Conservation (phyloP, 495 filamentous ascomycete genomes). For the Podospora fimiseda region DNA sequence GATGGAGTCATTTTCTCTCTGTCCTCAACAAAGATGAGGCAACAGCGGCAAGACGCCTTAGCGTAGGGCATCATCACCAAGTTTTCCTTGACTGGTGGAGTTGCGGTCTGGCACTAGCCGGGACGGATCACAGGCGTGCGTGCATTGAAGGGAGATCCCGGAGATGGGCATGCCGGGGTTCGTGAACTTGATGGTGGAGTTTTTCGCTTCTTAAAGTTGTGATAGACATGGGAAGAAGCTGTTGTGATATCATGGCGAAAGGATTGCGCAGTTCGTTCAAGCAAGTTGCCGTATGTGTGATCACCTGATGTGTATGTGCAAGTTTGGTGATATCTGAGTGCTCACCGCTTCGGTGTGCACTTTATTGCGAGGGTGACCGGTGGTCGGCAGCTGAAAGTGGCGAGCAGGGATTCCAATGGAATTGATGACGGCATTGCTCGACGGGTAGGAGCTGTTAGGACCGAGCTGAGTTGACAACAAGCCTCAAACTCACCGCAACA, state of each 20-base stretch:
- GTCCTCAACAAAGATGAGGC: neutral
- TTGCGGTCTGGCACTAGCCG: neutral
- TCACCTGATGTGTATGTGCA: neutral
- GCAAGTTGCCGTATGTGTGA: neutral
- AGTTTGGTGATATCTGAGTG: neutral
- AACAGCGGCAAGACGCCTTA: neutral
- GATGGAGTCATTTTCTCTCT: too few species aligned
- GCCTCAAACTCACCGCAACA: neutral
- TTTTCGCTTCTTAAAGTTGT: neutral
- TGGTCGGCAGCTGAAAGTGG: conserved; percentile 1
- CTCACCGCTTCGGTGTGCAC: neutral
- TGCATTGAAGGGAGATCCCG: neutral
- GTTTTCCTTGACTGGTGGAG: neutral
- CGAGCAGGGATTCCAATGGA: neutral
- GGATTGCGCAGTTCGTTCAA: too few species aligned
- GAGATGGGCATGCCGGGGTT: neutral
- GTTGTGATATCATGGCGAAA: too few species aligned
- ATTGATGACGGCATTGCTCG: neutral
- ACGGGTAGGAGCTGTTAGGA: neutral
- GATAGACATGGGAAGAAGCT: neutral
- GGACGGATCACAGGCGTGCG: neutral
- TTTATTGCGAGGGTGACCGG: neutral
- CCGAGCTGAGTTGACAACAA: too few species aligned
- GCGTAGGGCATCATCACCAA: neutral
- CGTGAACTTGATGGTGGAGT: neutral